Evolutionary conservation across 441 rosid genomes (phyloP), one percentile per base, ranked within the genome.

Genomic region (Flueggea neowawraea): DNA sequence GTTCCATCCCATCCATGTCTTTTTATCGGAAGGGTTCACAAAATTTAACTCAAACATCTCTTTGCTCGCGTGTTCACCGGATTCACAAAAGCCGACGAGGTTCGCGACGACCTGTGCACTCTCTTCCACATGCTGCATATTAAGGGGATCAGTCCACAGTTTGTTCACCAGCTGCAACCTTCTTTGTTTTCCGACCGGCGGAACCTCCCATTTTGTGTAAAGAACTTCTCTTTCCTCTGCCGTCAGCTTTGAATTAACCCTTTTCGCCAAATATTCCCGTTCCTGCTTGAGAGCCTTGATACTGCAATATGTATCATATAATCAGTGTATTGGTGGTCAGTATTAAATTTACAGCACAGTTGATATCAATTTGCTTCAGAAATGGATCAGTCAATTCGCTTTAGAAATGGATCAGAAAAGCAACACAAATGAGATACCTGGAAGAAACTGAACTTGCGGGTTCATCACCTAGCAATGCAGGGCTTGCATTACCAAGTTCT

Each of bases 401-500:
- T 43, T 3, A 6, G 45, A 43, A 43, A 43, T 43, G 12, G 8
- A 43, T 43, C 45, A 43, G 45, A 11, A 43, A 43, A 6, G 8
- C 1, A 0, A 43, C 45, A 43, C 12, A 43, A 6, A 43, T 43
- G 13, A 16, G 4, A 10, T 78, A 91, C 98, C 96, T 86, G 64
- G 94, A 84, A 62, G 97, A 83, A 31, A 93, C 92, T 22, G 87
- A 81, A 68, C 87, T 76, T 16, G 98, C 96, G 33, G 98, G 97
- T 16, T 90, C 97, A 52, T 93, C 97, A 2, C 95, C 87, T 60
- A 93, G 66, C 36, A 93, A 80, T 45, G 98, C 96, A 0, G 96
- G 96, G 74, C 98, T 93, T 31, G 98, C 98, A 60, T 93, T 93
- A 62, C 98, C 97, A 14, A 93, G 86, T 78, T 93, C 97, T 0